Base-by-base conservation (phyloP, 805 yeast species). In the Sporopachydermia quercuum region DNA sequence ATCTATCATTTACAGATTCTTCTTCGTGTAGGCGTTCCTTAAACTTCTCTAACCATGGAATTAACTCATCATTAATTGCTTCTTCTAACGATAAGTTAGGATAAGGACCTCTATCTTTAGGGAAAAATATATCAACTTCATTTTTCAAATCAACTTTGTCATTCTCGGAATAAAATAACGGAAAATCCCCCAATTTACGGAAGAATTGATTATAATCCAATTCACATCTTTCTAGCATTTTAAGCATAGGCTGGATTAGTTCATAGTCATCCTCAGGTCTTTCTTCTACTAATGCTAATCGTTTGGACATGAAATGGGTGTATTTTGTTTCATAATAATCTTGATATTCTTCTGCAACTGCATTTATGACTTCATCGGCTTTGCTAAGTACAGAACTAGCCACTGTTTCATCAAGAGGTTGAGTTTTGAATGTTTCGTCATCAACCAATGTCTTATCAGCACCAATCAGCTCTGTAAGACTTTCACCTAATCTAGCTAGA, bases 121-220 rank as follows among this genome's bases (percentile, higher is more conserved):
- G 60, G 37, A 62, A 36, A 37, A 61, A 60, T 6, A 44, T 43
- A 8, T 46, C 44, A 2, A 53, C 49, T 3, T 56, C 57, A 11
- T 46, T 42, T 45, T n/a, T 45, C 45, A 3, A 39, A 35, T 5
- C 41, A 15, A 15, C 37, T 37, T 37, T 39, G 18, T 53, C 54
- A 3, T 41, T 42, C 5, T 57, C 58, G 19, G 54, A 51, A 33
- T 58, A 60, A 40, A 64, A 56, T 4, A 74, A 56, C 3, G 63
- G 51, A 11, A 68, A 52, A 1, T 62, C 52, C 48, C 80, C 87
- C 35, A 89, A 60, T 8, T 56, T 60, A 11, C 79, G 61, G 58
- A 89, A 89, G 52, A 87, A 86, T 46, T 68, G 68, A 55, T 86
- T 86, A 58, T 74, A 91, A 52, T 86, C 96, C 37, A 84, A 63